Percentiles rank a stretch among this genome's conserved stretches.
These are phyloP conservation scores for Saturnispora saitoi DNA, from an alignment of 805 yeast genomes.

Conservation along the genomic window DNA sequence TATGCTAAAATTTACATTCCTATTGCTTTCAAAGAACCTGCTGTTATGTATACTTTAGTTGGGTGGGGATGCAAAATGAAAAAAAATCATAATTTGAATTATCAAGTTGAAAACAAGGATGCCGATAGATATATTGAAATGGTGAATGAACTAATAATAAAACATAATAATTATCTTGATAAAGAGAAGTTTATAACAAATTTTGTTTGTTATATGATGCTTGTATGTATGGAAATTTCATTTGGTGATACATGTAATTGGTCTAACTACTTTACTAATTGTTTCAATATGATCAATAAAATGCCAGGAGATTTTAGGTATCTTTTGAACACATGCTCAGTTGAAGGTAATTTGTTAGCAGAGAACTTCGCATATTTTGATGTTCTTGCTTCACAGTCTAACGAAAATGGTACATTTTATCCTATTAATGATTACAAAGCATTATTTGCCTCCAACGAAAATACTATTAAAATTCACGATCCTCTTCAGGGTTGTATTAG, in stretches of 20 bases:
- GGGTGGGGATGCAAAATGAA: conserved; percentile 43
- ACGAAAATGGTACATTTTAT: conserved; percentile 31
- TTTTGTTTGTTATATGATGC: conserved; percentile 24
- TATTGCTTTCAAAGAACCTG: conserved; percentile 40
- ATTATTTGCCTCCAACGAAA: conserved; percentile 17
- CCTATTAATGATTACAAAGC: conserved; percentile 28
- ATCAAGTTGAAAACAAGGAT: conserved; percentile 17
- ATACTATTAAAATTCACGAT: conserved; percentile 22
- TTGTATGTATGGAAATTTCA: conserved; percentile 28
- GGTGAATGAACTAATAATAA: conserved; percentile 10
- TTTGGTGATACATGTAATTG: conserved; percentile 29
- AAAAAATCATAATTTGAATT: conserved; percentile 17
- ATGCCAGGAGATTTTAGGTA: conserved; percentile 24
- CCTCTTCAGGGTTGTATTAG: conserved; percentile 36
- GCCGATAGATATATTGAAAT: conserved; percentile 14
- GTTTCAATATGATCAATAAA: conserved; percentile 20
- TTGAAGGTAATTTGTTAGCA: conserved; percentile 30
- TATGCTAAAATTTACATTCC: conserved; percentile 46
- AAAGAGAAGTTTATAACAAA: conserved; percentile 20
- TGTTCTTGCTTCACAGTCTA: conserved; percentile 31
- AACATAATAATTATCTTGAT: conserved; percentile 11
- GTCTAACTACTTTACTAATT: conserved; percentile 27
- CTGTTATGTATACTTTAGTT: conserved; percentile 40
- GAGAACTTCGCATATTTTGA: conserved; percentile 34
- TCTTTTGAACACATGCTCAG: conserved; percentile 24